A percentile compares a stretch with the other conserved stretches of the same genome.
Evolutionary conservation across 2,329 filamentous ascomycete genomes (phyloP).

Genomic region (Blastomyces silverae): DNA sequence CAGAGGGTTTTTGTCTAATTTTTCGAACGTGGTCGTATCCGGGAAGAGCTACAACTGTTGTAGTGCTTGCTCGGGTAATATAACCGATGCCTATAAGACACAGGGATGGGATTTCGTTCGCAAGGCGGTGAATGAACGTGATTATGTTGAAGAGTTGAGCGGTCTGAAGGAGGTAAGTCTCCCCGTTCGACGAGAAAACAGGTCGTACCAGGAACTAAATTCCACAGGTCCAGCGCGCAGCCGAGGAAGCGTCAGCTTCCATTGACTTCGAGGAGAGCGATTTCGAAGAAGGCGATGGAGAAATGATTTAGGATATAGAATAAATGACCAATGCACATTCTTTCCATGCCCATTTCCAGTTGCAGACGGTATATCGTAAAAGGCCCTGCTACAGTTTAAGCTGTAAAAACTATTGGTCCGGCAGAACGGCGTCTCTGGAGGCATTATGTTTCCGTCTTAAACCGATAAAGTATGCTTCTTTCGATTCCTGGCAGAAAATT

Average conservation of each 20-base stretch:
- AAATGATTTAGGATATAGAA: slow-evolving; percentile 11
- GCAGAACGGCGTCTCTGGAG: slow-evolving; percentile 43
- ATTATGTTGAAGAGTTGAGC: slow-evolving; percentile 58
- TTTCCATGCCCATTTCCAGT: not conserved
- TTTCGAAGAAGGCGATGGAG: slow-evolving; percentile 12
- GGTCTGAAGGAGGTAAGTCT: slow-evolving; percentile 51
- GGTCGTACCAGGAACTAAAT: slow-evolving; percentile 22
- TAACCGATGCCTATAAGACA: slow-evolving; percentile 47
- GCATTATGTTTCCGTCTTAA: slow-evolving; percentile 57
- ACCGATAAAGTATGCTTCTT: slow-evolving; percentile 80
- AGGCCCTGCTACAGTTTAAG: not conserved
- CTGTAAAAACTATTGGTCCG: slow-evolving; percentile 10
- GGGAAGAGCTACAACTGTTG: slow-evolving; percentile 56
- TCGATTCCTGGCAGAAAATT: slow-evolving; percentile 58
- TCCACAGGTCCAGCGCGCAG: slow-evolving; percentile 39
- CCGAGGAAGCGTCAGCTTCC: slow-evolving; percentile 41
- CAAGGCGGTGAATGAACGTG: slow-evolving; percentile 53
- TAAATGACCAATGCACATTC: slow-evolving; percentile 4
- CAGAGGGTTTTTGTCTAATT: slow-evolving; percentile 55
- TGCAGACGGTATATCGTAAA: not conserved
- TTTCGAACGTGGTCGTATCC: slow-evolving; percentile 52
- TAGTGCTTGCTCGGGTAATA: slow-evolving; percentile 54
- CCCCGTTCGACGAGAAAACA: not conserved
- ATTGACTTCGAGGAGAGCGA: slow-evolving; percentile 40
- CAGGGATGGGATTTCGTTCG: slow-evolving; percentile 57